These are phyloP conservation scores for Inonotus obliquus DNA, from an alignment of 1,284 basidiomycete species.

Conservation along the genomic window DNA sequence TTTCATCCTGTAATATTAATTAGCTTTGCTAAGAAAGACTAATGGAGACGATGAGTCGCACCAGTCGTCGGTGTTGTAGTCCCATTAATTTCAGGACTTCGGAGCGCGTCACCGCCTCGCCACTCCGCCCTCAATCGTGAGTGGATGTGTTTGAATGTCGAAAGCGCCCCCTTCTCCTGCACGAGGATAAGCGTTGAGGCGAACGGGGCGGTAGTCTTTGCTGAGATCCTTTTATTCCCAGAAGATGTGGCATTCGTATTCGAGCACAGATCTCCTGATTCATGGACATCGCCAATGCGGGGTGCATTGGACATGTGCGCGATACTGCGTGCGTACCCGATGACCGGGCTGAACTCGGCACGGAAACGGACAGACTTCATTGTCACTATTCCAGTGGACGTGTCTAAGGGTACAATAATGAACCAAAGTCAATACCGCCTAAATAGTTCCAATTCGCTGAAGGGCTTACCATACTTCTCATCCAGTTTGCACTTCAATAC, in stretches of 20 bases:
- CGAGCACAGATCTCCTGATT: neutral
- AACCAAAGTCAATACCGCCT: slow-evolving; percentile 9
- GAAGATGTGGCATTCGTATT: slow-evolving; percentile 10
- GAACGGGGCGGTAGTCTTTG: slow-evolving; percentile 21
- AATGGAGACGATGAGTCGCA: slow-evolving; percentile 6
- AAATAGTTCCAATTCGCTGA: neutral
- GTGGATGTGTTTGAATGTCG: slow-evolving; percentile 75
- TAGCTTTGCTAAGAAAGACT: neutral
- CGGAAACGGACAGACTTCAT: slow-evolving; percentile 58
- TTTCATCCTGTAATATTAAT: neutral
- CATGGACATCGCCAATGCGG: neutral
- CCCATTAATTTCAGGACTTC: slow-evolving; percentile 7
- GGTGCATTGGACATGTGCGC: slow-evolving; percentile 17
- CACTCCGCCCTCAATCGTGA: slow-evolving; percentile 66
- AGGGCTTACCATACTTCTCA: slow-evolving; percentile 37
- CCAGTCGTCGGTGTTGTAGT: slow-evolving; percentile 10
- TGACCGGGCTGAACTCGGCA: slow-evolving; percentile 46
- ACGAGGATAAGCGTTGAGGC: slow-evolving; percentile 57
- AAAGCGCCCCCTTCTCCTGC: slow-evolving; percentile 85
- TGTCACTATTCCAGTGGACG: slow-evolving; percentile 35
- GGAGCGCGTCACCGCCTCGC: slow-evolving; percentile 27
- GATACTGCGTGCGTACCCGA: slow-evolving; percentile 14
- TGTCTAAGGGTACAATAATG: slow-evolving; percentile 31
- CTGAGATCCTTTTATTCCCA: slow-evolving; percentile 5
- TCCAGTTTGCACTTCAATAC: slow-evolving; percentile 40